Conservation (phyloP, 1,284 basidiomycete species). For the Flammula alnicola region DNA sequence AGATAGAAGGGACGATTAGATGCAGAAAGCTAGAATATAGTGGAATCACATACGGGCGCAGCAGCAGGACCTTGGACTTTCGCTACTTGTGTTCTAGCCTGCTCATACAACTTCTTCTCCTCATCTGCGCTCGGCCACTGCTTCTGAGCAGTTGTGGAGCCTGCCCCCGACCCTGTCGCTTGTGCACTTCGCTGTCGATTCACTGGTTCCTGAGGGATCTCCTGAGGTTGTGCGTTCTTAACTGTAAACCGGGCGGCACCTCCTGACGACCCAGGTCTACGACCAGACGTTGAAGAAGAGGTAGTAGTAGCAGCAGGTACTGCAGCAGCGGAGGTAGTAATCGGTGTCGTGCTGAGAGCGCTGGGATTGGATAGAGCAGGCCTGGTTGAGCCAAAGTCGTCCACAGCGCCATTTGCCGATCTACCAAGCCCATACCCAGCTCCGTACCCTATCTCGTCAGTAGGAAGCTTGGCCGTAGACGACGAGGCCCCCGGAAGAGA, state of each 20-base stretch:
- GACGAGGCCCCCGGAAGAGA: constrained; percentile 17
- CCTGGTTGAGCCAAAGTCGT: constrained; percentile 21
- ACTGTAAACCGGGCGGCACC: constrained; percentile 33
- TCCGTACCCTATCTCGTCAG: constrained; percentile 36
- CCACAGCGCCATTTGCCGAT: constrained; percentile 14
- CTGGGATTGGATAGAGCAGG: constrained; percentile 12
- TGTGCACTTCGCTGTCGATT: constrained; percentile 22
- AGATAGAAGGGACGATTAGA: constrained; percentile 2
- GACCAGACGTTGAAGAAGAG: no score
- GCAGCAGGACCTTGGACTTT: constrained; percentile 52
- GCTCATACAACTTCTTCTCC: constrained; percentile 73
- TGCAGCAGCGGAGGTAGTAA: constrained; percentile 1
- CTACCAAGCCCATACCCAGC: constrained; percentile 18
- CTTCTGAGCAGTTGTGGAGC: constrained; percentile 17
- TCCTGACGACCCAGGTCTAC: no score
- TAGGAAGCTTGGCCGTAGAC: constrained; percentile 14
- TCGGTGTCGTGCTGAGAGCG: constrained; percentile 8
- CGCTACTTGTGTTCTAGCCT: constrained; percentile 66
- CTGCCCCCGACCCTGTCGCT: constrained; percentile 16
- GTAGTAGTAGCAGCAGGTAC: constrained; percentile 7
- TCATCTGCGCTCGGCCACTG: constrained; percentile 63
- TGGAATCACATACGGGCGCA: constrained; percentile 37
- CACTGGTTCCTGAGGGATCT: constrained; percentile 12
- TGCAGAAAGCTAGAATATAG: no score
- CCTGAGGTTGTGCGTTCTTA: constrained; percentile 36